phyloP scores from a whole-genome alignment of 129 eudicot species.

The Kitagawia praeruptora region DNA sequence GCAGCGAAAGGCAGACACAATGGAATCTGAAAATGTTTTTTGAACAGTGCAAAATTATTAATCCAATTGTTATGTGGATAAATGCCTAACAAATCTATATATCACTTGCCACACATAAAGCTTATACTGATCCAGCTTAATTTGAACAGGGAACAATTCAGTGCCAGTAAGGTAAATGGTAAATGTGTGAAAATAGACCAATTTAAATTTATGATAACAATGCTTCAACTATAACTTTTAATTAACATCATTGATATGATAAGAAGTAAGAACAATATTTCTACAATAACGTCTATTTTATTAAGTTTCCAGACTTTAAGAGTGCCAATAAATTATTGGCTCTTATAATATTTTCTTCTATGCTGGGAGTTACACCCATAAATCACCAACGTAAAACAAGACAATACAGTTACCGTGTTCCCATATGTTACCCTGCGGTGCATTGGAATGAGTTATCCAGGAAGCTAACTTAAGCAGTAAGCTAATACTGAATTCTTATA shows the following conservation, averaged over 20 bases:
- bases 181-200: neutral
- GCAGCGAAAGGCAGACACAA: no score
- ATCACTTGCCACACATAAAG: neutral
- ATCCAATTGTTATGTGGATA: neutral
- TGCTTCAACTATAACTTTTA: neutral
- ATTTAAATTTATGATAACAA: neutral
- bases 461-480: neutral
- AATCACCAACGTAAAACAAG: neutral
- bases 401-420: neutral
- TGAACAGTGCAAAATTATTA: neutral
- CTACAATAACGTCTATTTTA: no score
- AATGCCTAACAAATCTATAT: neutral
- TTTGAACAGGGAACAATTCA: neutral
- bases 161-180: neutral
- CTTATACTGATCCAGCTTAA: neutral
- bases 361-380: no score
- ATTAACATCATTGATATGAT: neutral
- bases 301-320: neutral
- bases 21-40: no score
- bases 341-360: neutral
- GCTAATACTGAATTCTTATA: no score
- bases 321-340: neutral
- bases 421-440: neutral
- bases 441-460: neutral
- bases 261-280: neutral